These are phyloP conservation scores for Spatholobus suberectus DNA, from an alignment of 306 rosid genomes.

Conservation along the genomic window DNA sequence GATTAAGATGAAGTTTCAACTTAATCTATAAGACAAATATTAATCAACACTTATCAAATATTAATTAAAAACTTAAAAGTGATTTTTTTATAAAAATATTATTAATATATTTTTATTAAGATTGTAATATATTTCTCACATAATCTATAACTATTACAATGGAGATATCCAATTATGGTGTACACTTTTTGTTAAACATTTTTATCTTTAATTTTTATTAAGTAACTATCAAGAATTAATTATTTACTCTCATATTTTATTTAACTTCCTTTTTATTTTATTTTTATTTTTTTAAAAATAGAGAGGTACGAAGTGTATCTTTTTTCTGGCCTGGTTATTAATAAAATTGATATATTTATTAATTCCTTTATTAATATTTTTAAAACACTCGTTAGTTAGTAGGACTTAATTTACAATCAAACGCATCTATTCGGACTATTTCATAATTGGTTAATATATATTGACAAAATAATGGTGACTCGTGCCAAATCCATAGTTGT, in stretches of 20 bases:
- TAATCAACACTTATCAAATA: not conserved
- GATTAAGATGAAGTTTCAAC: not conserved
- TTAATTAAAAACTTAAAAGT: not conserved
- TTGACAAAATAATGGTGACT: slow-evolving; percentile 2
- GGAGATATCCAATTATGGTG: no score
- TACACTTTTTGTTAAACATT: no score
- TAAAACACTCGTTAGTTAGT: not conserved
- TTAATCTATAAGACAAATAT: not conserved
- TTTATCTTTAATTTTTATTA: no score
- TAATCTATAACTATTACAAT: no score
- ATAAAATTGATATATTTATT: not conserved
- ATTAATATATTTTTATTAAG: not conserved
- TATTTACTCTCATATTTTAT: no score
- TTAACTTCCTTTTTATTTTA: no score
- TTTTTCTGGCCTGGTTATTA: no score
- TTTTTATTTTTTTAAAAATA: no score
- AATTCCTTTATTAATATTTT: not conserved
- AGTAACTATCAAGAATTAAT: no score
- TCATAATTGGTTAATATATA: not conserved
- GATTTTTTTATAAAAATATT: no score
- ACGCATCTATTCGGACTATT: not conserved
- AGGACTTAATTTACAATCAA: not conserved
- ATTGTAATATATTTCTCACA: not conserved
- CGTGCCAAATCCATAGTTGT: slow-evolving; percentile 20
- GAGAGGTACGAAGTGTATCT: no score